Percentiles rank a stretch among this genome's conserved stretches.
phyloP scores from a whole-genome alignment of 441 rosid genomes.

The Pelargonium cotyledonis region DNA sequence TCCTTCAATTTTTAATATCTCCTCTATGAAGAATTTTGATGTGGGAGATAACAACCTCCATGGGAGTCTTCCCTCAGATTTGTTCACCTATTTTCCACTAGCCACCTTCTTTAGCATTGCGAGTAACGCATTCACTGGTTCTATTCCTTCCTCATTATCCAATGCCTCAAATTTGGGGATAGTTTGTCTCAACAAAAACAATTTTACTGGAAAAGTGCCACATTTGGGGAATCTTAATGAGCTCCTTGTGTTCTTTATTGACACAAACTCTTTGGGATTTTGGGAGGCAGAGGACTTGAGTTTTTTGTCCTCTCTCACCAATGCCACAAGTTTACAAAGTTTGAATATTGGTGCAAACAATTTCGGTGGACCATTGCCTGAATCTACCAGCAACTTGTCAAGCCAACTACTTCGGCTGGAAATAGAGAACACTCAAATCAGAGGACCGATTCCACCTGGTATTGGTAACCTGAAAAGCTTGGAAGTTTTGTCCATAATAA shows the following conservation, averaged over 20 bases:
- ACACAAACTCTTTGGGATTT: slow-evolving; percentile 13
- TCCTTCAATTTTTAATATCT: slow-evolving; percentile 22
- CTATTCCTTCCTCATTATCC: slow-evolving; percentile 22
- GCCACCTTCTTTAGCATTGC: background rate
- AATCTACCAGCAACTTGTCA: slow-evolving; percentile 19
- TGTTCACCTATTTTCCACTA: slow-evolving; percentile 16
- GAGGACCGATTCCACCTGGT: slow-evolving; percentile 9
- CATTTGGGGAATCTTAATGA: background rate
- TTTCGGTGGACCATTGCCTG: slow-evolving; percentile 22
- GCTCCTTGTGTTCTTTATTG: background rate
- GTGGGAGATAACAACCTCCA: slow-evolving; percentile 11
- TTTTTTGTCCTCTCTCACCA: slow-evolving; percentile 23
- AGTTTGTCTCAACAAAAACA: background rate
- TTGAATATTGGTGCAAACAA: background rate
- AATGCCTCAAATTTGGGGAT: slow-evolving; percentile 17
- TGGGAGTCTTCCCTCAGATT: slow-evolving; percentile 19
- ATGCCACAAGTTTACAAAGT: slow-evolving; percentile 11
- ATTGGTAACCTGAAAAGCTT: slow-evolving; percentile 5
- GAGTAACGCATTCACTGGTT: slow-evolving; percentile 5
- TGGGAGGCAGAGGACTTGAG: slow-evolving; percentile 13
- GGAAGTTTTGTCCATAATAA: no score
- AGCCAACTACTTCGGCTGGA: background rate
- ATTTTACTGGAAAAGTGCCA: slow-evolving; percentile 13
- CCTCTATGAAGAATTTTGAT: background rate
- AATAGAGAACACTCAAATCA: background rate